phyloP scores from a whole-genome alignment of 2,329 filamentous ascomycete species.

The Xylaria sp. region DNA sequence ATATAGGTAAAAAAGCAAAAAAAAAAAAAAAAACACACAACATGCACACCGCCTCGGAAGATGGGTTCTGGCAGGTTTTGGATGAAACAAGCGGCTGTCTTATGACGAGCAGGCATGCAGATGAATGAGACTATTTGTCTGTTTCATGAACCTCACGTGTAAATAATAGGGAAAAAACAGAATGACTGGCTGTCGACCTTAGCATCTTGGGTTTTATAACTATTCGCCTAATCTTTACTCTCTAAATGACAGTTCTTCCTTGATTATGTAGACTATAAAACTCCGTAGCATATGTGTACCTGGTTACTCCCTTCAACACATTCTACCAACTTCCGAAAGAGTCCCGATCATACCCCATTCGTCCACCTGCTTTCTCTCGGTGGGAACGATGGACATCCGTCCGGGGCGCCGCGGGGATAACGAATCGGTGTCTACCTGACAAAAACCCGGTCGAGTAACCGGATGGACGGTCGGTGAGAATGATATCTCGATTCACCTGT shows the following conservation, averaged over 20 bases:
- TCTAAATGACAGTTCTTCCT: neutral
- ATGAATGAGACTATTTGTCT: neutral
- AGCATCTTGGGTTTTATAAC: neutral
- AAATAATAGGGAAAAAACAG: neutral
- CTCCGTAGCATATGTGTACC: neutral
- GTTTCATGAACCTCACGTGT: neutral
- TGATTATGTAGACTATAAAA: neutral
- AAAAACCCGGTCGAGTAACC: neutral
- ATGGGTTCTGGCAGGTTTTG: neutral
- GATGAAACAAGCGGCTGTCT: neutral
- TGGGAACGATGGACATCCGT: neutral
- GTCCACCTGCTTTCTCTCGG: neutral
- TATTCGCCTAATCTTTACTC: neutral
- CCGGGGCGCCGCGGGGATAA: neutral
- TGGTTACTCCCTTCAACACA: neutral
- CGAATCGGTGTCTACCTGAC: neutral
- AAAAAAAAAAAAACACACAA: too few species aligned
- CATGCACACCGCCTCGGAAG: slow-evolving; percentile 7
- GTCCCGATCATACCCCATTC: neutral
- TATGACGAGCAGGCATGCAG: neutral
- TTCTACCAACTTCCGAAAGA: neutral
- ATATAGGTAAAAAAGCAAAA: neutral
- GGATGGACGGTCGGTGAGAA: neutral
- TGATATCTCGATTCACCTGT: neutral
- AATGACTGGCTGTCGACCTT: neutral